Base-by-base conservation (phyloP, 1,284 basidiomycete species). In the Tremellales sp. region DNA sequence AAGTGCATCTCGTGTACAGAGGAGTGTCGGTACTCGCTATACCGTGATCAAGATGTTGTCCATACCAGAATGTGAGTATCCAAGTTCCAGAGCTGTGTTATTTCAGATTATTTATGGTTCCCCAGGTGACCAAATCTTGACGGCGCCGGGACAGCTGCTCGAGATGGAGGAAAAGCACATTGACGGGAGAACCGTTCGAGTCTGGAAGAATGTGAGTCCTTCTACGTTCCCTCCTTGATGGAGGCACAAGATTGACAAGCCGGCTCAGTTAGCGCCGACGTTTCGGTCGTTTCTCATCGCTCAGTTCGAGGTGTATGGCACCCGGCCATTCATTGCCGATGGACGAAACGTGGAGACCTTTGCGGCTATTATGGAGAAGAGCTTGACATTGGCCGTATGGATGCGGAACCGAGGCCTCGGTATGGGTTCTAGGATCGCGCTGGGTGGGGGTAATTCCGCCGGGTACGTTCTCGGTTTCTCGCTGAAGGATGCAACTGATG, bases 191-290 rank as follows among this genome's bases (percentile, higher is more conserved):
- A 34, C 31, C 9, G 44, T 51, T 5, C 54, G 58, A 18, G 51
- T 53, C 21, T 71, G 66, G 66, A 71, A 71, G 56, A 47, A 64
- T 53, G 68, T 67, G 26, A 40, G 64, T 54, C 4, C 6, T 14
- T 36, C 16, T 18, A 36, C 22, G 18, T 14, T 36, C 34, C 34
- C 9, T 21, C 22, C 9, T 37, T 40, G 19, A n/a, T 29, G 13
- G n/a, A 12, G 18, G 12, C 40, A 40, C 9, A 32, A 26, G 10
- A 32, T 16, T 5, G 4, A 13, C 2, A 16, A 16, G n/a, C 16
- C 4, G 16, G 16, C 3, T 5, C 41, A 70, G 68, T 57, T 62
- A 5, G 65, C 65, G 0, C 42, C 42, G 14, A 60, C 58, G 19
- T 66, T 69, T 46, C 64, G 65, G 37, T 21, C 43, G 7, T 71